Conservation (phyloP, 176 grass and related monocot genomes). For the Ananas comosus region DNA sequence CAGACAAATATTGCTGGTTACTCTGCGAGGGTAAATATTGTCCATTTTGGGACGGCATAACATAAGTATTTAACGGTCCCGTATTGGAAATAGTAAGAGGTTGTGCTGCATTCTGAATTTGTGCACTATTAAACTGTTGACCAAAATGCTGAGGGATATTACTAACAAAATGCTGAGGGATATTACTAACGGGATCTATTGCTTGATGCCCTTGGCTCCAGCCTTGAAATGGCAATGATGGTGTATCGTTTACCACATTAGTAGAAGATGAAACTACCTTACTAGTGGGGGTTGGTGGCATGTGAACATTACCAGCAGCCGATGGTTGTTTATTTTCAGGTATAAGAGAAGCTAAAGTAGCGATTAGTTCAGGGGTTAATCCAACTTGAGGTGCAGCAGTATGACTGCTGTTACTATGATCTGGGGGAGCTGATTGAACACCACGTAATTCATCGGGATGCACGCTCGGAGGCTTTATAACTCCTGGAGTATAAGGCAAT, state of each 20-base stretch:
- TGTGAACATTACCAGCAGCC: constrained; percentile 28
- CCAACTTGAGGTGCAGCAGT: constrained; percentile 32
- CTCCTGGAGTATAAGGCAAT: constrained; percentile 13
- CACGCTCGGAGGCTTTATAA: constrained; percentile 10
- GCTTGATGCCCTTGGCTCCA: constrained; percentile 34
- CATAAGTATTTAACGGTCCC: constrained; percentile 17
- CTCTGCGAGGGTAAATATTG: constrained; percentile 34
- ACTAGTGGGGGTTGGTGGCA: constrained; percentile 19
- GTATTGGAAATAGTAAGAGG: constrained; percentile 17
- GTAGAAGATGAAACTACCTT: constrained; percentile 13
- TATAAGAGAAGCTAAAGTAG: constrained; percentile 62
- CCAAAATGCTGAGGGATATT: constrained; percentile 25
- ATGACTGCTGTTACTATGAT: constrained; percentile 22
- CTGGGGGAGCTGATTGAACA: constrained; percentile 28
- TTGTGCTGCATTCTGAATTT: constrained; percentile 34
- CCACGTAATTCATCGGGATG: constrained; percentile 29
- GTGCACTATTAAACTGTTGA: constrained; percentile 38
- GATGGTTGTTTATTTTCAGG: constrained; percentile 37
- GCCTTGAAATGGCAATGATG: constrained; percentile 16
- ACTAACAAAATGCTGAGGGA: constrained; percentile 15
- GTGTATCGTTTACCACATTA: constrained; percentile 17
- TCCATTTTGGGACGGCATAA: constrained; percentile 23
- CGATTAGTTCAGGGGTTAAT: constrained; percentile 70
- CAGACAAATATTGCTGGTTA: constrained; percentile 51
- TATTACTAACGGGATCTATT: constrained; percentile 18